These are phyloP conservation scores for Populus hybrid DNA, from an alignment of 441 rosid genomes.

Conservation along the genomic window DNA sequence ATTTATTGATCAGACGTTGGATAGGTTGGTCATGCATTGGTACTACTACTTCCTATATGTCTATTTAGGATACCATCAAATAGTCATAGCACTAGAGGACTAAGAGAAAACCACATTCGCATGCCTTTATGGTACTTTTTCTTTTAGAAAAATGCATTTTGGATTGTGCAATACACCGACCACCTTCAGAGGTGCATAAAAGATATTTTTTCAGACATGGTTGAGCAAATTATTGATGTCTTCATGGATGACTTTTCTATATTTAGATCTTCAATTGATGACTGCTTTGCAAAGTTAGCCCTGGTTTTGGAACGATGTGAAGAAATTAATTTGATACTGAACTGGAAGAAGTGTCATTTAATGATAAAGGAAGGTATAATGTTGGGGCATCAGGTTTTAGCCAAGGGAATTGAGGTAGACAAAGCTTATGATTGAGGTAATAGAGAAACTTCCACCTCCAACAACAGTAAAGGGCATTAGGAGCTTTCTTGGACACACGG, in stretches of 20 bases:
- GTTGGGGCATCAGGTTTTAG: background rate
- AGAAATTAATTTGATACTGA: too few species aligned
- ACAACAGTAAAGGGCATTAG: background rate
- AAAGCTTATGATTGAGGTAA: background rate
- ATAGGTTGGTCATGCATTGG: too few species aligned
- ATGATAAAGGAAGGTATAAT: background rate
- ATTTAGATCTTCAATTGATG: background rate
- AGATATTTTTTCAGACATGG: background rate
- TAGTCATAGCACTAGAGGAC: too few species aligned
- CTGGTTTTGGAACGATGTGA: background rate
- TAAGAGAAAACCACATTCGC: too few species aligned
- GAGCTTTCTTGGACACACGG: background rate
- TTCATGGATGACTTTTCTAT: background rate
- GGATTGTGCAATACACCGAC: too few species aligned
- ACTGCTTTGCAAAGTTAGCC: background rate
- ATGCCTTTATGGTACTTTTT: too few species aligned
- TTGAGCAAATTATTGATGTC: background rate
- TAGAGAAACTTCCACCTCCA: background rate
- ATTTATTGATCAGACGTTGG: too few species aligned
- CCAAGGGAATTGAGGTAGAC: background rate
- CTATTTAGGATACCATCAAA: too few species aligned
- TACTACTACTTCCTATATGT: too few species aligned
- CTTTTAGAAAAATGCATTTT: too few species aligned
- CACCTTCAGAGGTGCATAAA: too few species aligned
- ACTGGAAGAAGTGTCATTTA: too few species aligned